Percentiles rank a stretch among this genome's conserved stretches.
Evolutionary conservation across 129 eudicot genomes (phyloP).

Genomic region (Lactuca sativa): DNA sequence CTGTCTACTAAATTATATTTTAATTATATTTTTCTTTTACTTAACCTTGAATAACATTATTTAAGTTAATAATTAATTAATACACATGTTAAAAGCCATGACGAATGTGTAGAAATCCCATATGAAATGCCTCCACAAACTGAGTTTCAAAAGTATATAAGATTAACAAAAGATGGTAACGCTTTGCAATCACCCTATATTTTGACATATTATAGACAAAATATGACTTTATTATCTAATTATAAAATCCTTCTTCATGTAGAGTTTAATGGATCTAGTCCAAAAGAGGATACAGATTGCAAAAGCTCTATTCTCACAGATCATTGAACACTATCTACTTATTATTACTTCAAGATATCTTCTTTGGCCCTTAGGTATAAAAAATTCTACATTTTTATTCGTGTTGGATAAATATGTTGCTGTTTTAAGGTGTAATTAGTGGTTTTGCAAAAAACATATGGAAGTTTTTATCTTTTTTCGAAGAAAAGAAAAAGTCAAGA

Average conservation of each 20-base stretch:
- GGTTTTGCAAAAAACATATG: too few species aligned
- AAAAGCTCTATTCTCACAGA: conserved; percentile 55
- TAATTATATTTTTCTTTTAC: conserved; percentile 10
- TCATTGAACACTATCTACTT: conserved; percentile 49
- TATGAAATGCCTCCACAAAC: conserved; percentile 78
- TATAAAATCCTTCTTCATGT: conserved; percentile 4
- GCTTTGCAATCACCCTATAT: neutral
- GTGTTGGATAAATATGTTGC: too few species aligned
- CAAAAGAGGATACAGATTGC: conserved; percentile 32
- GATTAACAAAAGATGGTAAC: conserved; percentile 62
- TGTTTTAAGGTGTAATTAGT: too few species aligned
- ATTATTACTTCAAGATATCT: too few species aligned
- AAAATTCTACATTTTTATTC: too few species aligned
- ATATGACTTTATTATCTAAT: too few species aligned
- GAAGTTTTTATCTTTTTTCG: too few species aligned
- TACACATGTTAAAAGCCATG: conserved; percentile 61
- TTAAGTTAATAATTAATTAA: neutral
- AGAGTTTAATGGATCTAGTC: conserved; percentile 46
- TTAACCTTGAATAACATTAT: conserved; percentile 12
- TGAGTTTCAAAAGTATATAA: conserved; percentile 68
- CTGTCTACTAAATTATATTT: neutral
- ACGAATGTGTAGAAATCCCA: conserved; percentile 62
- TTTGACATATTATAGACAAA: too few species aligned
- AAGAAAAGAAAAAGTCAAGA: too few species aligned
- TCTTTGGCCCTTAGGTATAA: too few species aligned